These are phyloP conservation scores for Tephrocybe sp. DNA, from an alignment of 768 basidiomycete genomes.

Conservation along the genomic window DNA sequence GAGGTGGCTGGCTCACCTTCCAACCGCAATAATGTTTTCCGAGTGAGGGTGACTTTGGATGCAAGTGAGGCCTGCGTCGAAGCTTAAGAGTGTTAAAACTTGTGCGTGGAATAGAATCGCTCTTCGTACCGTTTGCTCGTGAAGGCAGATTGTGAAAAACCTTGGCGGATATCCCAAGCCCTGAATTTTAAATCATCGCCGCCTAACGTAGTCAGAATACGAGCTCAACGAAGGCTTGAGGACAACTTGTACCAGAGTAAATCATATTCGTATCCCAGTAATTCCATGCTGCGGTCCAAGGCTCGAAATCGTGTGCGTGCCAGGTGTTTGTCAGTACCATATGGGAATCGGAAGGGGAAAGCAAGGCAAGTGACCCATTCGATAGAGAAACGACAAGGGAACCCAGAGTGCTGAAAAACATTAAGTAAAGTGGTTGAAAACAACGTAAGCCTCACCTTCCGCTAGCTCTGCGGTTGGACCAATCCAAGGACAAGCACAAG, in stretches of 20 bases:
- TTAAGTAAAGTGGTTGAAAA: neutral
- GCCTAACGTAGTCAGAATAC: slow-evolving; percentile 43
- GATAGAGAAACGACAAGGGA: slow-evolving; percentile 82
- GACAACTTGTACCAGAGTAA: slow-evolving; percentile 69
- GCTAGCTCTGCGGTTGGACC: slow-evolving; percentile 71
- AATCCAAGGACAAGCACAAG: slow-evolving; percentile 91
- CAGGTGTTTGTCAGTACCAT: slow-evolving; percentile 57
- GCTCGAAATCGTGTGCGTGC: slow-evolving; percentile 91
- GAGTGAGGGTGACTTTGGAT: slow-evolving; percentile 82
- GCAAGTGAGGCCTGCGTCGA: slow-evolving; percentile 89
- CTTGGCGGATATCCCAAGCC: slow-evolving; percentile 84
- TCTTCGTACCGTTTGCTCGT: slow-evolving; percentile 74
- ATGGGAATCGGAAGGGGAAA: slow-evolving; percentile 47
- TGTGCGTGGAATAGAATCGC: neutral
- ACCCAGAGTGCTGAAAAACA: slow-evolving; percentile 42
- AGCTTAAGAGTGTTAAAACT: slow-evolving; percentile 36
- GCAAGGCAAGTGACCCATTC: slow-evolving; percentile 68
- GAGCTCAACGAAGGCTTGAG: neutral
- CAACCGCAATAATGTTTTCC: slow-evolving; percentile 86
- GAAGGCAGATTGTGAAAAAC: slow-evolving; percentile 57
- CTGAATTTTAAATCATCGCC: slow-evolving; percentile 93
- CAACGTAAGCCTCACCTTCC: slow-evolving; percentile 37
- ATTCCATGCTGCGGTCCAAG: slow-evolving; percentile 93
- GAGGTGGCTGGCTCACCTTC: slow-evolving; percentile 56
- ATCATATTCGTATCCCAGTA: slow-evolving; percentile 79